Conservation (phyloP, 495 filamentous ascomycete genomes). For the Astrothelium subdiscretum region DNA sequence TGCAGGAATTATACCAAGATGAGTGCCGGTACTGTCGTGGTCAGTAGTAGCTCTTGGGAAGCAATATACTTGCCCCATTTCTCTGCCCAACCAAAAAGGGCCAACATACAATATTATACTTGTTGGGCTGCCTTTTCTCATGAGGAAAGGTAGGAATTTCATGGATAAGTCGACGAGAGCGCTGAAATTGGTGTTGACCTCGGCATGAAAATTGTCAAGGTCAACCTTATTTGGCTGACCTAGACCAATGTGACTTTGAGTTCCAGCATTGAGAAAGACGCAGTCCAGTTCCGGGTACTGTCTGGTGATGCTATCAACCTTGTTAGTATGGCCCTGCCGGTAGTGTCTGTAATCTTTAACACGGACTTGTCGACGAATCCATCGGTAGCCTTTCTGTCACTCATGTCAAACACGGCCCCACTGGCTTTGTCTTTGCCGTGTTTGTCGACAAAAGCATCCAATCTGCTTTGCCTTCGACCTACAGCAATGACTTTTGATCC, state of each 20-base stretch:
- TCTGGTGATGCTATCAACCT: not conserved
- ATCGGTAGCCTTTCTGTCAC: not conserved
- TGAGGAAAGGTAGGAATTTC: constrained; percentile 16
- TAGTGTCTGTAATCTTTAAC: not conserved
- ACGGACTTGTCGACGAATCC: not conserved
- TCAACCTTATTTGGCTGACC: constrained; percentile 6
- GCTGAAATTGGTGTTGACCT: constrained; percentile 16
- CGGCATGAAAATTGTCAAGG: constrained; percentile 6
- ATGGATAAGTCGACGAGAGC: constrained; percentile 14
- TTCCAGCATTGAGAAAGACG: constrained; percentile 21
- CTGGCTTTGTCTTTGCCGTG: constrained; percentile 32
- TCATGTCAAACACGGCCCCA: not conserved
- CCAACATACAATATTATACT: constrained; percentile 10
- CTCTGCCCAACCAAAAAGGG: too few relatives aligned
- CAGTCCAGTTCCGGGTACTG: constrained; percentile 13
- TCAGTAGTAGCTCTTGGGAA: not conserved
- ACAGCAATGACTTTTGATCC: constrained; percentile 52
- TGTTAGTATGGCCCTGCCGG: not conserved
- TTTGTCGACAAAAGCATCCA: constrained; percentile 49
- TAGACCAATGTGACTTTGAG: constrained; percentile 7
- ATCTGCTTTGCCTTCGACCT: constrained; percentile 54
- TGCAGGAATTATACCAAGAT: constrained; percentile 33
- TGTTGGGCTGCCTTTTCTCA: not conserved
- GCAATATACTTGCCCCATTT: too few relatives aligned
- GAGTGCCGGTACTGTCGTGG: constrained; percentile 28